Base-by-base conservation (phyloP, 371 early-diverging fungal species). In the Saksenaea vasiformis region DNA sequence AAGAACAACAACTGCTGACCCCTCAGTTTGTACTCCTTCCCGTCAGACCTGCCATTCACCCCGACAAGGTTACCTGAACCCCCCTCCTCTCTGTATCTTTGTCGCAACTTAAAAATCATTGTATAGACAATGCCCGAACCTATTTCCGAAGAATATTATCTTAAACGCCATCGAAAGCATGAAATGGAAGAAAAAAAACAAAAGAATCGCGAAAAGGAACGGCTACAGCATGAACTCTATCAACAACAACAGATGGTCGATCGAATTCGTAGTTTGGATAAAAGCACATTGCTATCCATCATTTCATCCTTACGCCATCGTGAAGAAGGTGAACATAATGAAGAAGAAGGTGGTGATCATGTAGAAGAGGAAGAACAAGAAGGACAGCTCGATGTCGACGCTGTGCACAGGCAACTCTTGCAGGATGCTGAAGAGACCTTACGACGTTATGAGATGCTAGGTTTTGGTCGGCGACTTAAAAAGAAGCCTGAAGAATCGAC, bases 121-220 rank as follows among this genome's bases (percentile, higher is more conserved):
- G 11, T 39, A 47, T 10, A 47, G 51, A 22, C 22, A 4, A 43
- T 58, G 13, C 14, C 22, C 4, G 35, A 67, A 27, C 36, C 62
- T 0, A 56, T 72, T 4, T 22, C 77, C 11, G 87, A 87, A 38
- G 86, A 82, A 14, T 80, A 77, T 38, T 90, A 88, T 64, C 65
- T 84, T n/a, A 78, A 77, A 64, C 79, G 86, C 0, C 90, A 90
- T 63, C 77, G 84, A 17, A 81, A 82, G 55, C 83, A 86, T 60
- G 88, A 90, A 64, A 72, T 83, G 63, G 85, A 83, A 17, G 90
- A 90, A 61, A 88, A 87, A 68, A 85, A 82, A 55, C 62, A 83
- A 58, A 88, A 87, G 67, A 90, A 90, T 54, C 70, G 90, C 31
- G 90, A 90, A 62, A 80, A 84, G 58, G 90, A 90, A 62, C 70